Evolutionary conservation across 139 green algal species (phyloP), one percentile per base, ranked within the genome.

Genomic region (Limnomonas spitsbergensis): DNA sequence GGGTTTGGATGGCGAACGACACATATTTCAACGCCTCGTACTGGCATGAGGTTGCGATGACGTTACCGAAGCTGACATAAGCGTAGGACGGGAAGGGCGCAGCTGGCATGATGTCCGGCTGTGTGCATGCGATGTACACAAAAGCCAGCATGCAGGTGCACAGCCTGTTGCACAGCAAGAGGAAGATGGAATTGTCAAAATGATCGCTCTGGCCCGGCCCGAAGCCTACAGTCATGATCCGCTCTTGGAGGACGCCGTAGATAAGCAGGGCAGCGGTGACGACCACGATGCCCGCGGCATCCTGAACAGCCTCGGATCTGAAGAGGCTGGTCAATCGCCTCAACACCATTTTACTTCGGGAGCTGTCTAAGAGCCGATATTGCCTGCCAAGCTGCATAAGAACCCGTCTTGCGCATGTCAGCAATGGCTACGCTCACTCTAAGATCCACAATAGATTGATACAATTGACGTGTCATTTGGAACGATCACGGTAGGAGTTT

Each of bases 11-110:
- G 0, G 95, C 93, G 82, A 99, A 99, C 38, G 89, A 93, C 1
- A 99, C 91, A 86, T 97, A 95, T 81, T 97, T 97, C 7, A 99
- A 87, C 14, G 96, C 96, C 82, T 99, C 96, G 61, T 98, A 91
- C 84, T 98, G 94, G 82, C 94, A 97, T 73, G 87, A 91, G 3
- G 94, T 98, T 9, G 73, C 91, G 69, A 95, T 87, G 4, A 98
- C 93, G 76, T 98, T 98, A 76, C 91, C 95, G 24, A 95, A 73
- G 2, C 82, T 90, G 2, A 96, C 88, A 6, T 77, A 79, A 0
- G 84, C 83, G 81, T 96, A 96, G 40, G 68, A 82, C 26, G 78
- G 82, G 29, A 96, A 37, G 2, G 90, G 90, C n/a, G 92, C 92
- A 26, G 73, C 79, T 0, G 86, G 84, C 9, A 69, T 73, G 1